phyloP scores from a whole-genome alignment of 1,284 basidiomycete species.

The Mycosarcoma maydis region DNA sequence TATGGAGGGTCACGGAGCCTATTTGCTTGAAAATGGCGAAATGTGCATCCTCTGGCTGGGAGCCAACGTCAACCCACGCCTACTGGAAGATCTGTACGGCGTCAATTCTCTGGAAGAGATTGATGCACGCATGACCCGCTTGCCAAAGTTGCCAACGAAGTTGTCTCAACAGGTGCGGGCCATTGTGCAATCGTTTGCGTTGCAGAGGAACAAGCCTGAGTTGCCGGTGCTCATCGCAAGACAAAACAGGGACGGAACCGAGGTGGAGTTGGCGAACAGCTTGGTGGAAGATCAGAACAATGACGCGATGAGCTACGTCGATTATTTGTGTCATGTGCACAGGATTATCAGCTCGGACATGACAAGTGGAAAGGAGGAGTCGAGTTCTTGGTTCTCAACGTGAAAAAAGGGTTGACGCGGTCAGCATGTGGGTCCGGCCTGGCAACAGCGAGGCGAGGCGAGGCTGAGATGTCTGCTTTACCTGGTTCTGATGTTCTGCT shows the following conservation, averaged over 20 bases:
- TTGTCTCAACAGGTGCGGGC: constrained; percentile 87
- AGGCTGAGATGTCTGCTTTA: too few species aligned
- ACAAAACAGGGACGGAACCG: constrained; percentile 90
- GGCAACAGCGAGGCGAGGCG: too few species aligned
- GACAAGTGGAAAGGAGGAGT: constrained; percentile 49
- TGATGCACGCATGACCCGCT: constrained; percentile 76
- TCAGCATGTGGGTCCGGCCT: too few species aligned
- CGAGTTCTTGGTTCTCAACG: constrained; percentile 45
- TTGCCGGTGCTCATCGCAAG: constrained; percentile 82
- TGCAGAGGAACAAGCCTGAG: constrained; percentile 73
- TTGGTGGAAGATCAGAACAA: constrained; percentile 97
- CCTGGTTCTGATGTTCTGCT: too few species aligned
- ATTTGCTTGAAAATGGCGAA: constrained; percentile 94
- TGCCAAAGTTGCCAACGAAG: constrained; percentile 79
- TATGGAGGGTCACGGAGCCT: constrained; percentile 91
- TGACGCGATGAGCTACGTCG: constrained; percentile 76
- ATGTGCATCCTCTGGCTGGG: constrained; percentile 91
- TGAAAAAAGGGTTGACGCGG: not conserved
- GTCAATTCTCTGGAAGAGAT: constrained; percentile 80
- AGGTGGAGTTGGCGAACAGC: constrained; percentile 97
- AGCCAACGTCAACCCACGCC: constrained; percentile 78
- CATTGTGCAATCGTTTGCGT: constrained; percentile 78
- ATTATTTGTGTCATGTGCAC: constrained; percentile 65
- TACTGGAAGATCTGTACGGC: constrained; percentile 86
- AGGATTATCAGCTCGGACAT: constrained; percentile 63